These are phyloP conservation scores for Pleurozium schreberi DNA, from an alignment of 225 moss, liverwort and hornwort genomes.

Conservation along the genomic window DNA sequence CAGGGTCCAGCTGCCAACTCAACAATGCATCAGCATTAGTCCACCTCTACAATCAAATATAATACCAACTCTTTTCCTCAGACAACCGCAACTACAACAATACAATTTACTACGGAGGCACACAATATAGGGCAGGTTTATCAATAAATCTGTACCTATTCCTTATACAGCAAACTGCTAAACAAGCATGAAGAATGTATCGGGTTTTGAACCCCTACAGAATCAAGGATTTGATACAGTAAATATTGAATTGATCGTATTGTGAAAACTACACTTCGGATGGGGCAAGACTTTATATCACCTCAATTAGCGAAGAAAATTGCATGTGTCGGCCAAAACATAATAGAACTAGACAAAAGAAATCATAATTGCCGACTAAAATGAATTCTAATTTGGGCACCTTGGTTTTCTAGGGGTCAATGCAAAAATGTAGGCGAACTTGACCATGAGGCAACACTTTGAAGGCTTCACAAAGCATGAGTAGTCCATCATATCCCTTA, in stretches of 20 bases:
- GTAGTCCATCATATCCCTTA: background rate
- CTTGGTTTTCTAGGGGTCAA: background rate
- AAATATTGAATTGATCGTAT: background rate
- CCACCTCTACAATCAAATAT: background rate
- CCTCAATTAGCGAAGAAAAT: background rate
- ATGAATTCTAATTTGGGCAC: background rate
- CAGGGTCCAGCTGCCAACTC: constrained; percentile 78
- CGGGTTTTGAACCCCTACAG: background rate
- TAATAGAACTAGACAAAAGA: background rate
- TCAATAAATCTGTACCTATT: background rate
- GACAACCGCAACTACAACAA: background rate
- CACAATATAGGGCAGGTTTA: background rate
- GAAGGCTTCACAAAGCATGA: background rate
- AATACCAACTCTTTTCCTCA: background rate
- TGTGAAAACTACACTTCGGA: background rate
- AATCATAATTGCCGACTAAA: background rate
- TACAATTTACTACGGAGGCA: background rate
- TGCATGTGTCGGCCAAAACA: background rate
- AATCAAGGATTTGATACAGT: too few relatives aligned
- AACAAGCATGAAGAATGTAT: background rate
- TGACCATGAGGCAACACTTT: background rate
- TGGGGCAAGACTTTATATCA: background rate
- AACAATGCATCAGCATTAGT: constrained; percentile 4
- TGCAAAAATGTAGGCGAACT: background rate
- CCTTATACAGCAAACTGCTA: background rate